Base-by-base conservation (phyloP, 805 yeast species). In the Nakazawaea sp. region DNA sequence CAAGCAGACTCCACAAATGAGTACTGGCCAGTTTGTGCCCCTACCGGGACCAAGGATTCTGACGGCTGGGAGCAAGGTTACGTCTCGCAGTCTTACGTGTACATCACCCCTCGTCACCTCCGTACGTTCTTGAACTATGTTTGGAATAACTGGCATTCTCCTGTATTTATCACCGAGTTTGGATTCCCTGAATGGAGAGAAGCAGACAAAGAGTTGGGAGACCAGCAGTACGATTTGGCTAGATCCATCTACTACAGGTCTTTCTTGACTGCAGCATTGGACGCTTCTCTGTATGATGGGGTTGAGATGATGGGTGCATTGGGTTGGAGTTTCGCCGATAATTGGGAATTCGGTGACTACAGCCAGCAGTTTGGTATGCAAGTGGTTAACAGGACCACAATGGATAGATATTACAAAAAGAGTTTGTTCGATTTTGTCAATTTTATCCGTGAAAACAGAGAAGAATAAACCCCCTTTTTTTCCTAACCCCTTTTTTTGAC, bases 321-420 rank as follows among this genome's bases (percentile, higher is more conserved):
- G 30, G 57, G 58, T 3, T 59, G 64, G 65, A 47, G 59, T n/a
- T 46, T 51, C 36, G 49, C 53, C 21, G 65, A 60, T 41, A 54
- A 58, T 39, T 49, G 57, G 49, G 64, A 60, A 40, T 59, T 61
- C 50, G 54, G 59, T 25, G 56, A 36, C 19, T 48, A 45, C 29
- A 24, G n/a, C 1, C 49, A 44, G 38, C 53, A 50, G 30, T 52
- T 43, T 35, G 56, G 56, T 18, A 30, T 52, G n/a, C 56, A 52
- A 42, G 55, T 48, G 9, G 56, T 52, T 21, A 51, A 52, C 41
- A 45, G 53, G 42, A 50, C 56, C 13, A 52, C 56, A 10, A 54
- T 49, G 43, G 52, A 51, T 32, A 45, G 55, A 30, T 45, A 35
- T 40, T 52, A 41, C 44, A 52, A 52, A 38, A 49, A 52, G 43